Evolutionary conservation across 2,329 filamentous ascomycete genomes (phyloP).

Genomic region (Aspergillus pseudoterreus): DNA sequence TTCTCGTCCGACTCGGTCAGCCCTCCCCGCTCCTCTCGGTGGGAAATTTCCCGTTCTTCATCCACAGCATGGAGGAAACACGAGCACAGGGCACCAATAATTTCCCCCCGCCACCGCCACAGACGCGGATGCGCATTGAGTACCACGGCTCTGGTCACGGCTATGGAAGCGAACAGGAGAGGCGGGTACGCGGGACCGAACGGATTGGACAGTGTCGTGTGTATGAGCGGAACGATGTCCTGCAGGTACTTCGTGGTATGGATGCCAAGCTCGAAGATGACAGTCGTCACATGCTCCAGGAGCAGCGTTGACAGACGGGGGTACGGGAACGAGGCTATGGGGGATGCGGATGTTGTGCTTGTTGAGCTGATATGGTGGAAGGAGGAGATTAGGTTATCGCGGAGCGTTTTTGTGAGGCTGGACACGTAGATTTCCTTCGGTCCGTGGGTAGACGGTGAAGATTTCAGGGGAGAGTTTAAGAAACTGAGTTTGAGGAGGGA

Average conservation of each 20-base stretch:
- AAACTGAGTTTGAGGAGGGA: slow-evolving; percentile 50
- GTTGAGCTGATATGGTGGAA: slow-evolving; percentile 47
- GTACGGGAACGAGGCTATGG: slow-evolving; percentile 41
- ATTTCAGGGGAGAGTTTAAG: slow-evolving; percentile 19
- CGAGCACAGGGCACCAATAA: slow-evolving; percentile 59
- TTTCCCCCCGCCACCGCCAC: slow-evolving; percentile 57
- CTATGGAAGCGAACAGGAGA: slow-evolving; percentile 52
- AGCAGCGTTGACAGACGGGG: slow-evolving; percentile 49
- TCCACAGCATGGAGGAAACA: slow-evolving; percentile 59
- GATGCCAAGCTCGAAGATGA: slow-evolving; percentile 33
- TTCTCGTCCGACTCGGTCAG: neutral
- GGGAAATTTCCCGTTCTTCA: slow-evolving; percentile 24
- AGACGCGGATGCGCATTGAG: slow-evolving; percentile 68
- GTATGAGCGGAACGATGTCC: slow-evolving; percentile 65
- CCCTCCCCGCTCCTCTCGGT: neutral
- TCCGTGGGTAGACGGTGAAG: slow-evolving; percentile 22
- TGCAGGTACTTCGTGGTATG: slow-evolving; percentile 44
- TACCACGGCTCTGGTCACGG: slow-evolving; percentile 57
- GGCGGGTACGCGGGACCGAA: slow-evolving; percentile 57
- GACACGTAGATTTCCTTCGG: slow-evolving; percentile 19
- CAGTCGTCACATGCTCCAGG: slow-evolving; percentile 23
- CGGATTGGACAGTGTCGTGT: slow-evolving; percentile 63
- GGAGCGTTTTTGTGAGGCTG: slow-evolving; percentile 26
- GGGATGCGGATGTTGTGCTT: slow-evolving; percentile 41
- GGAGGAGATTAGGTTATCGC: slow-evolving; percentile 34